phyloP scores from a whole-genome alignment of 805 yeast species.

The Candida tibetensis region DNA sequence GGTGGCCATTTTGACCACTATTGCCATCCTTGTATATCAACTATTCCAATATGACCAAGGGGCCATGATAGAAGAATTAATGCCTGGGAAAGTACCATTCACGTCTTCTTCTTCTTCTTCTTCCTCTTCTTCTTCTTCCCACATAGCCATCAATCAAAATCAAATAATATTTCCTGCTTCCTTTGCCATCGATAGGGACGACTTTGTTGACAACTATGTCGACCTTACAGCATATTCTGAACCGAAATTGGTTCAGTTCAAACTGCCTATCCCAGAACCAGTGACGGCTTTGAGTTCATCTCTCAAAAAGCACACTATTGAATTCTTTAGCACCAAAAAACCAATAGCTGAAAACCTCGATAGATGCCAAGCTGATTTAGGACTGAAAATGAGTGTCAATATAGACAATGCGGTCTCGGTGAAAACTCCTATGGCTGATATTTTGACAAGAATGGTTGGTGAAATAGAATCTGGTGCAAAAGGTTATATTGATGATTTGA shows the following conservation, averaged over 20 bases:
- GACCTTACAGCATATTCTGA: neutral
- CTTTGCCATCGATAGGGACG: neutral
- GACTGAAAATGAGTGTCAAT: constrained; percentile 1
- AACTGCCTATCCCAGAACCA: neutral
- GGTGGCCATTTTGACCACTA: neutral
- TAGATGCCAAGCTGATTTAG: constrained; percentile 8
- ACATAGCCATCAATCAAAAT: neutral
- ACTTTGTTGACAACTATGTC: neutral
- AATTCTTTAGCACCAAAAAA: constrained; percentile 10
- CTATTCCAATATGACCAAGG: constrained; percentile 2
- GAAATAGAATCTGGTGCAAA: constrained; percentile 12
- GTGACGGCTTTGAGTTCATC: neutral
- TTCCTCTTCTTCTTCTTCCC: neutral
- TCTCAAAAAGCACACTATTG: constrained; percentile 6
- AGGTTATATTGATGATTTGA: constrained; percentile 21
- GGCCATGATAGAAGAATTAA: neutral
- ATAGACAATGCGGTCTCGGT: constrained; percentile 1
- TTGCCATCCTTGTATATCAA: constrained; percentile 2
- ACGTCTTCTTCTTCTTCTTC: neutral
- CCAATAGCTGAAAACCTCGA: constrained; percentile 10
- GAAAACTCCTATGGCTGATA: constrained; percentile 2
- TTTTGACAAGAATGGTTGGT: constrained; percentile 1
- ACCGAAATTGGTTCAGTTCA: neutral
- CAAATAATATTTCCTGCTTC: neutral
- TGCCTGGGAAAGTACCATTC: neutral